phyloP scores from a whole-genome alignment of 2,329 filamentous ascomycete species.

The Botryosphaeria dothidea region DNA sequence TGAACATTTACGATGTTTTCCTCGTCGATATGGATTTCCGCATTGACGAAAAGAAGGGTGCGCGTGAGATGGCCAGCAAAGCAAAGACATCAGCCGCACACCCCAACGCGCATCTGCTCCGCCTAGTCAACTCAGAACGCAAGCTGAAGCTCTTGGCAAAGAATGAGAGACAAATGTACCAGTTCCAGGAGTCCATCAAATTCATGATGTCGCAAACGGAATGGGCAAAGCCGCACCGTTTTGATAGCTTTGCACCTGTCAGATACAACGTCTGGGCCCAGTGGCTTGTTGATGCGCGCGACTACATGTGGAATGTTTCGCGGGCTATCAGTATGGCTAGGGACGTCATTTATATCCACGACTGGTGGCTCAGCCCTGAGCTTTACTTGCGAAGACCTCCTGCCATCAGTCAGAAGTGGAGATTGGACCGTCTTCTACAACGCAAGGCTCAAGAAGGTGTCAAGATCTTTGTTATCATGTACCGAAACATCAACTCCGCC shows the following conservation, averaged over 20 bases:
- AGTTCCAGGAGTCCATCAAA: constrained; percentile 90
- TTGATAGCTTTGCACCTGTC: constrained; percentile 91
- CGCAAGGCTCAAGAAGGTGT: constrained; percentile 92
- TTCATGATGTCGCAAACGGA: constrained; percentile 81
- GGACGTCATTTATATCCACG: constrained; percentile 98
- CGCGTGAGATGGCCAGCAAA: constrained; percentile 64
- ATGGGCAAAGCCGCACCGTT: constrained; percentile 83
- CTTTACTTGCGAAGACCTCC: constrained; percentile 92
- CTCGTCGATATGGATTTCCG: constrained; percentile 89
- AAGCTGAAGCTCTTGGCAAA: constrained; percentile 88
- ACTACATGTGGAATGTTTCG: constrained; percentile 99
- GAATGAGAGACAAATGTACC: constrained; percentile 83
- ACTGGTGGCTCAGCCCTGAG: constrained; percentile 98
- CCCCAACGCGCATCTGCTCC: constrained; percentile 79
- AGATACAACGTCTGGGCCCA: constrained; percentile 85
- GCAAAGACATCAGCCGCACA: constrained; percentile 63
- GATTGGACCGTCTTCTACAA: constrained; percentile 88
- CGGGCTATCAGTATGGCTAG: constrained; percentile 95
- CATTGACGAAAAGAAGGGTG: constrained; percentile 67
- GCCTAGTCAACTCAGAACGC: constrained; percentile 86
- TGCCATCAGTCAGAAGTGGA: constrained; percentile 97
- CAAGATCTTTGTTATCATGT: constrained; percentile 97
- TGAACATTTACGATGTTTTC: constrained; percentile 98
- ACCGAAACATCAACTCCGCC: constrained; percentile 94
- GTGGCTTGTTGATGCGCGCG: constrained; percentile 93